These are phyloP conservation scores for Solanum hybrid DNA, from an alignment of 305 asterid genomes.

Conservation along the genomic window DNA sequence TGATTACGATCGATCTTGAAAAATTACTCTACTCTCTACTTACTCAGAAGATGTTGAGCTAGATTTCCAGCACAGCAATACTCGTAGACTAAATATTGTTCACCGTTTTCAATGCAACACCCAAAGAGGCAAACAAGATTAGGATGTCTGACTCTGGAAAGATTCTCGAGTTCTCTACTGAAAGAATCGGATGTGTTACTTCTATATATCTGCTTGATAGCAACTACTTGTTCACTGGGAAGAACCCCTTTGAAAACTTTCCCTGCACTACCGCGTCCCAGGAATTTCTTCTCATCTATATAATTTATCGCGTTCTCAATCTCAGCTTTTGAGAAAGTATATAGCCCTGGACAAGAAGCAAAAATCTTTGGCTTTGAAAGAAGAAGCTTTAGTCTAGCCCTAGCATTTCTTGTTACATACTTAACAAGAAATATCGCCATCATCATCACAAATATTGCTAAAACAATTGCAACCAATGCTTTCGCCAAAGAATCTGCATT, in stretches of 20 bases:
- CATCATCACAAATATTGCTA: slow-evolving; percentile 31
- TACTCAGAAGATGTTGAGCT: slow-evolving; percentile 61
- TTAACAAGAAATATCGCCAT: slow-evolving; percentile 37
- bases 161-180: slow-evolving; percentile 50
- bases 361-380: slow-evolving; percentile 14
- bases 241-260: slow-evolving; percentile 60
- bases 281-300: slow-evolving; percentile 34
- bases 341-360: slow-evolving; percentile 38
- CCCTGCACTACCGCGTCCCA: slow-evolving; percentile 77
- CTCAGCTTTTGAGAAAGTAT: slow-evolving; percentile 63
- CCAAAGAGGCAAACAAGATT: slow-evolving; percentile 70
- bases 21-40: neutral
- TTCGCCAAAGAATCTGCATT: slow-evolving; percentile 29
- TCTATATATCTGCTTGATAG: slow-evolving; percentile 58
- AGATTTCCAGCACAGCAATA: slow-evolving; percentile 62
- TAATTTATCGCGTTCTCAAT: slow-evolving; percentile 51
- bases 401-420: slow-evolving; percentile 35
- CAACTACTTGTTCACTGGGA: slow-evolving; percentile 79
- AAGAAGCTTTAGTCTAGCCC: slow-evolving; percentile 20
- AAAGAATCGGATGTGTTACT: slow-evolving; percentile 59
- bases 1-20: neutral
- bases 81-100: slow-evolving; percentile 61
- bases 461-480: slow-evolving; percentile 36
- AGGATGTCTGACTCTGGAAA: slow-evolving; percentile 66
- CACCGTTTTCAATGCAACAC: slow-evolving; percentile 59